These are phyloP conservation scores for Boletales sp. DNA, from an alignment of 768 basidiomycete genomes.

Conservation along the genomic window DNA sequence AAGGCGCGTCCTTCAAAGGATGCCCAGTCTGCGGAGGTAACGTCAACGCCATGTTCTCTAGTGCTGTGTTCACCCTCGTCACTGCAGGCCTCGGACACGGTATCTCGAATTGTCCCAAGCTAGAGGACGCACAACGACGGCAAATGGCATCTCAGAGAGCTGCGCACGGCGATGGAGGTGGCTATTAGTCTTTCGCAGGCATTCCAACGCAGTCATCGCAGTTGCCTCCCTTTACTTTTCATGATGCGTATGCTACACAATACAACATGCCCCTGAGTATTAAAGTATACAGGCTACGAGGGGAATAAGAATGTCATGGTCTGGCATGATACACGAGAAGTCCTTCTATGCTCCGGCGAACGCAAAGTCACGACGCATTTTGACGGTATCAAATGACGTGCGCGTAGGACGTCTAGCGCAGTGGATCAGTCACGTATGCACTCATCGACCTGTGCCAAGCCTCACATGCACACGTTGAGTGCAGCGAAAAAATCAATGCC, in stretches of 20 bases:
- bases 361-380: constrained; percentile 32
- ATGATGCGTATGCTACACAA: background rate
- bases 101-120: constrained; percentile 93
- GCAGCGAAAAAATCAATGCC: constrained; percentile 19
- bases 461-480: constrained; percentile 14
- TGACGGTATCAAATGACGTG: constrained; percentile 19
- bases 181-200: constrained; percentile 14
- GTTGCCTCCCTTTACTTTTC: background rate
- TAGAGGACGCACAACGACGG: constrained; percentile 89
- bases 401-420: background rate
- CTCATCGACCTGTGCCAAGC: background rate
- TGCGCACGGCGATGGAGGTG: constrained; percentile 58
- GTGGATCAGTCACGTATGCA: background rate
- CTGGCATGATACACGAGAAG: background rate
- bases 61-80: background rate
- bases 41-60: constrained; percentile 6
- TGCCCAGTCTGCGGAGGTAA: constrained; percentile 95
- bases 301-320: background rate
- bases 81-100: constrained; percentile 87
- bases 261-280: constrained; percentile 5
- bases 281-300: constrained; percentile 7
- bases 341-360: constrained; percentile 22
- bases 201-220: background rate
- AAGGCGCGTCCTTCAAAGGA: constrained; percentile 76
- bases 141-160: constrained; percentile 86